phyloP scores from a whole-genome alignment of 192 early-diverging fungal genomes.

The Chytriomyces hyalinus region DNA sequence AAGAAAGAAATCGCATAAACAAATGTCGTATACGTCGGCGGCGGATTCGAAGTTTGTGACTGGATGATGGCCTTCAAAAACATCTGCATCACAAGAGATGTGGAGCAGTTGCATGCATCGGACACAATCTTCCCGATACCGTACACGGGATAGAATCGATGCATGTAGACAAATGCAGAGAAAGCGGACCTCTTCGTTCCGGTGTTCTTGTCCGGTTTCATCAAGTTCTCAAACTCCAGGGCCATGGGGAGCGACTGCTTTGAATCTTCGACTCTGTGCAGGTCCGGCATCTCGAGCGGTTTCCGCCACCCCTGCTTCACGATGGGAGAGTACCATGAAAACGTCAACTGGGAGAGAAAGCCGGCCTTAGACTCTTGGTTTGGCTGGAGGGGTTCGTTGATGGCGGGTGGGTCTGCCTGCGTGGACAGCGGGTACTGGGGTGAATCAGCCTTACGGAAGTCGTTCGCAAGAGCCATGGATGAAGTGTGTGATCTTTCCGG shows the following conservation, averaged over 20 bases:
- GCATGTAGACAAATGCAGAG: slow-evolving; percentile 8
- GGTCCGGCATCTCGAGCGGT: slow-evolving; percentile 55
- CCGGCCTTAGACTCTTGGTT: slow-evolving; percentile 4
- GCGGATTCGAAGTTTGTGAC: background rate
- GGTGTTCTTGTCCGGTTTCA: background rate
- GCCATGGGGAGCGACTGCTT: slow-evolving; percentile 29
- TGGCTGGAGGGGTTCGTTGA: slow-evolving; percentile 8
- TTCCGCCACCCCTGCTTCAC: slow-evolving; percentile 59
- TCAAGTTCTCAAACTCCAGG: slow-evolving; percentile 18
- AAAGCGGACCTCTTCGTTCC: slow-evolving; percentile 5
- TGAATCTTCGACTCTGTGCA: slow-evolving; percentile 37
- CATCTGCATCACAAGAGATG: slow-evolving; percentile 34
- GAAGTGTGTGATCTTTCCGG: too few relatives aligned
- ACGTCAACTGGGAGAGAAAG: slow-evolving; percentile 7
- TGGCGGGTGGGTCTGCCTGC: background rate
- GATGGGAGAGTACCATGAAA: slow-evolving; percentile 57
- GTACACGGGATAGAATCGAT: slow-evolving; percentile 19
- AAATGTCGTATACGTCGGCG: slow-evolving; percentile 1
- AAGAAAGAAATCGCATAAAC: slow-evolving; percentile 23
- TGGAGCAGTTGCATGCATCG: background rate
- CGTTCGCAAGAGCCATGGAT: too few relatives aligned
- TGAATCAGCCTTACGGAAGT: too few relatives aligned
- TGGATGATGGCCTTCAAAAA: slow-evolving; percentile 23
- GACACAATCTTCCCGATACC: slow-evolving; percentile 21
- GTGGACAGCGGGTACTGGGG: background rate